These are phyloP conservation scores for Colletotrichum camelliae DNA, from an alignment of 2,329 filamentous ascomycete genomes.

Conservation along the genomic window DNA sequence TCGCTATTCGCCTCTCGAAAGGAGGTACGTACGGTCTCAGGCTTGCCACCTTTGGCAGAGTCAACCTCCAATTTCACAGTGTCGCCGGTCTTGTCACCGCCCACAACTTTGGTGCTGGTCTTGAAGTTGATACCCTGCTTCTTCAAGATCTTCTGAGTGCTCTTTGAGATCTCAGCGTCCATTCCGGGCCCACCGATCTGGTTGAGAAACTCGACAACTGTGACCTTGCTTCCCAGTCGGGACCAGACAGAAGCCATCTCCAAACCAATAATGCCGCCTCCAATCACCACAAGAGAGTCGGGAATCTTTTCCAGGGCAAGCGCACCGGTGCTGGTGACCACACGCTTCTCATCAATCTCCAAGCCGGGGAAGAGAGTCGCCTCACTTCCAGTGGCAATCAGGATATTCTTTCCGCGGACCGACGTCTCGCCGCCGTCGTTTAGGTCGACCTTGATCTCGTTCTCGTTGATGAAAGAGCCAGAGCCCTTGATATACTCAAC, in stretches of 20 bases:
- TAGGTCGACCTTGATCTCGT: constrained; percentile 90
- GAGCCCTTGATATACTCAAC: constrained; percentile 98
- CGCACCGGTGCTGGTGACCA: constrained; percentile 95
- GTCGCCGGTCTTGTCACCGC: constrained; percentile 81
- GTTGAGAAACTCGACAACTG: constrained; percentile 93
- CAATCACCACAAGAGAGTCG: constrained; percentile 96
- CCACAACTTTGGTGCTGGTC: constrained; percentile 92
- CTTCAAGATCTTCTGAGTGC: constrained; percentile 86
- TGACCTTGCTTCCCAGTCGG: constrained; percentile 89
- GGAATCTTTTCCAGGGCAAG: constrained; percentile 89
- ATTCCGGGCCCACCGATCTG: constrained; percentile 98
- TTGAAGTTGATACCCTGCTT: constrained; percentile 99
- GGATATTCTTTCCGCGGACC: constrained; percentile 92
- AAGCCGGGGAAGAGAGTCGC: constrained; percentile 95
- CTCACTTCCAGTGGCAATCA: constrained; percentile 96
- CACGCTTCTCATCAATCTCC: constrained; percentile 95
- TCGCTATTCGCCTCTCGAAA: neutral
- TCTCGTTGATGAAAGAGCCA: constrained; percentile 84
- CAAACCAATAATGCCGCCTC: constrained; percentile 96
- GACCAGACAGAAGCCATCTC: constrained; percentile 99
- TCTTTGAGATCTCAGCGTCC: constrained; percentile 93
- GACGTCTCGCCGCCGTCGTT: constrained; percentile 90
- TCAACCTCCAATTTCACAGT: constrained; percentile 85
- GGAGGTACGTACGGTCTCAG: constrained; percentile 73
- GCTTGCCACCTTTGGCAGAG: constrained; percentile 94